Conservation (phyloP, 169 alveolate species). For the Plasmodium sp. region DNA sequence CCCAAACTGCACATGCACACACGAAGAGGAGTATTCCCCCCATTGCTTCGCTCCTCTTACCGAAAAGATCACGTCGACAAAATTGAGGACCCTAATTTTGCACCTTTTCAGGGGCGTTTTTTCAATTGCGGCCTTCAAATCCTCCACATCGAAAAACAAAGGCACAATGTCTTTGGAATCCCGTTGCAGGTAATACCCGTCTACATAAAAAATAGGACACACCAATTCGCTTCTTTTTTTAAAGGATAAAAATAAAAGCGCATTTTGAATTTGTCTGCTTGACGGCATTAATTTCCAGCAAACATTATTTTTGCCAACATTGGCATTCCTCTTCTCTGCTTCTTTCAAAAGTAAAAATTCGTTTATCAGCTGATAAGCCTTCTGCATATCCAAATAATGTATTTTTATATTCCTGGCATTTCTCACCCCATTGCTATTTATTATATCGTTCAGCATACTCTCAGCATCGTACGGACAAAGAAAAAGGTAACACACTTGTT, state of each 20-base stretch:
- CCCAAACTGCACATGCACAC: neutral
- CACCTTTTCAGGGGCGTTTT: neutral
- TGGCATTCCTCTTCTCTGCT: conserved; percentile 6
- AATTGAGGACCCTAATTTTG: conserved; percentile 61
- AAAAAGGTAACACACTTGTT: conserved; percentile 56
- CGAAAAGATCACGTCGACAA: conserved; percentile 49
- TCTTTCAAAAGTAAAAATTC: conserved; percentile 46
- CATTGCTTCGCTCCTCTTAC: neutral
- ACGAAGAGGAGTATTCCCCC: neutral
- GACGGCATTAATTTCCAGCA: conserved; percentile 68
- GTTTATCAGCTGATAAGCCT: conserved; percentile 51
- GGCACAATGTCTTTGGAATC: conserved; percentile 31
- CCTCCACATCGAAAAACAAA: conserved; percentile 62
- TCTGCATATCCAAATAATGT: conserved; percentile 38
- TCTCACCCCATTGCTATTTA: conserved; percentile 48
- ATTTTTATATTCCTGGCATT: conserved; percentile 36
- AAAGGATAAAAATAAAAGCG: conserved; percentile 25
- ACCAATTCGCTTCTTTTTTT: conserved; percentile 46
- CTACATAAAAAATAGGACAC: conserved; percentile 61
- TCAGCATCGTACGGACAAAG: conserved; percentile 73
- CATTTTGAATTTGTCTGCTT: conserved; percentile 48
- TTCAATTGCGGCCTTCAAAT: conserved; percentile 22
- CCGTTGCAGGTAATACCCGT: conserved; percentile 20
- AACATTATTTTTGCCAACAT: conserved; percentile 24
- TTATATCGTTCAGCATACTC: conserved; percentile 39